A percentile compares a stretch with the other conserved stretches of the same genome.
phyloP scores from a whole-genome alignment of 2,329 filamentous ascomycete species.

The Rhynchosporium agropyri region DNA sequence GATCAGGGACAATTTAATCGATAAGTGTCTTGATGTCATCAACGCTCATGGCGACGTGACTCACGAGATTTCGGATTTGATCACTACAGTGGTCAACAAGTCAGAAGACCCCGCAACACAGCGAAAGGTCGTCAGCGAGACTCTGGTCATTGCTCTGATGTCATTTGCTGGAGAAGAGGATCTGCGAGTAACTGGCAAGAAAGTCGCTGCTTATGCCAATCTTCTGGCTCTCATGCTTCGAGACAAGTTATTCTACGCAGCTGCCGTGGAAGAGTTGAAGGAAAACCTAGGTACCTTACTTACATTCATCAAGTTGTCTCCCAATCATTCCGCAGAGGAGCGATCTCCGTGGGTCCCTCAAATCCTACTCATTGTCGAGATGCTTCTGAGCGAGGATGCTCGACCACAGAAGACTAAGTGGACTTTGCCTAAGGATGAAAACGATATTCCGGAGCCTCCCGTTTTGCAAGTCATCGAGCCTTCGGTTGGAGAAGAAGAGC shows the following conservation, averaged over 20 bases:
- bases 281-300: constrained; percentile 77
- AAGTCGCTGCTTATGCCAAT: constrained; percentile 90
- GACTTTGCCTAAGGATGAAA: constrained; percentile 58
- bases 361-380: constrained; percentile 86
- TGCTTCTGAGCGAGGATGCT: constrained; percentile 85
- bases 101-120: constrained; percentile 59
- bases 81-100: constrained; percentile 68
- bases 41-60: constrained; percentile 85
- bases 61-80: constrained; percentile 87
- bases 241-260: constrained; percentile 77
- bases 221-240: constrained; percentile 86
- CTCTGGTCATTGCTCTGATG: constrained; percentile 81
- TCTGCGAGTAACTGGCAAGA: constrained; percentile 52
- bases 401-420: constrained; percentile 76
- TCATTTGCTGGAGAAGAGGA: constrained; percentile 65
- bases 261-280: constrained; percentile 73
- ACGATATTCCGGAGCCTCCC: constrained; percentile 54
- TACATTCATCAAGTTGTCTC: constrained; percentile 73
- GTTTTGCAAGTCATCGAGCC: constrained; percentile 62
- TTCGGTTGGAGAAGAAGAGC: constrained; percentile 65
- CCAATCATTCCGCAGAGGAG: constrained; percentile 70
- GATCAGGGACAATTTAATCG: constrained; percentile 79
- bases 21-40: constrained; percentile 87
- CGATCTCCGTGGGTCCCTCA: constrained; percentile 92
- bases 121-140: constrained; percentile 75